Base-by-base conservation (phyloP, 108 stramenopile genomes). In the Stephanodiscus minutulus region DNA sequence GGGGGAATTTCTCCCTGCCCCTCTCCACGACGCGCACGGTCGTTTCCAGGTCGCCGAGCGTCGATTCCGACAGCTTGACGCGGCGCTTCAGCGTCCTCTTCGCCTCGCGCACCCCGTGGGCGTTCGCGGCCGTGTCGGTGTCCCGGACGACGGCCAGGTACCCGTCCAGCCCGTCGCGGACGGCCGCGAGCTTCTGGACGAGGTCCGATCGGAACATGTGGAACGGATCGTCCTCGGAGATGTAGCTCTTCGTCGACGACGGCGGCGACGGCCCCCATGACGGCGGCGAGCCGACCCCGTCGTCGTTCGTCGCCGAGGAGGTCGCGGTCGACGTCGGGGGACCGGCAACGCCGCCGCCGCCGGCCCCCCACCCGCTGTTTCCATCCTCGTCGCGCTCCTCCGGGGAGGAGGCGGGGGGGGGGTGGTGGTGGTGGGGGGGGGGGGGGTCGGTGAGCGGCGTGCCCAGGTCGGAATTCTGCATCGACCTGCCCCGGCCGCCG, bases 151-250 rank as follows among this genome's bases (percentile, higher is more conserved):
- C 61, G 10, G 83, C 62, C 1, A 87, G 41, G 60, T 85, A 93
- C 21, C 66, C 82, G 7, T 84, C 72, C 59, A 93, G 60, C 5
- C 67, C 60, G 20, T 84, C 88, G 39, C 89, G 85, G 48, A 88
- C 89, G 13, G 77, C 35, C 15, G 84, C 82, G 33, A 93, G 61
- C 60, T 90, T 87, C 18, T 64, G 50, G n/a, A 78, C 58, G 54
- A 93, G 73, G 66, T 93, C 92, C 10, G 66, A 79, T 65, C 87
- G 86, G 69, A 93, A 93, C 17, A 91, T 86, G 69, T 87, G 87
- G 73, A 87, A 93, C 13, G 92, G 92, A 72, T 91, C 92, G 24
- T 85, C 73, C 48, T 79, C 72, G 28, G 64, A 62, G 44, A 77
- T 69, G 61, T 48, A 66, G 22, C 49, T 66, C 25, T 57, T 64